Evolutionary conservation across 768 basidiomycete species (phyloP).

Genomic region (Russula lepida): DNA sequence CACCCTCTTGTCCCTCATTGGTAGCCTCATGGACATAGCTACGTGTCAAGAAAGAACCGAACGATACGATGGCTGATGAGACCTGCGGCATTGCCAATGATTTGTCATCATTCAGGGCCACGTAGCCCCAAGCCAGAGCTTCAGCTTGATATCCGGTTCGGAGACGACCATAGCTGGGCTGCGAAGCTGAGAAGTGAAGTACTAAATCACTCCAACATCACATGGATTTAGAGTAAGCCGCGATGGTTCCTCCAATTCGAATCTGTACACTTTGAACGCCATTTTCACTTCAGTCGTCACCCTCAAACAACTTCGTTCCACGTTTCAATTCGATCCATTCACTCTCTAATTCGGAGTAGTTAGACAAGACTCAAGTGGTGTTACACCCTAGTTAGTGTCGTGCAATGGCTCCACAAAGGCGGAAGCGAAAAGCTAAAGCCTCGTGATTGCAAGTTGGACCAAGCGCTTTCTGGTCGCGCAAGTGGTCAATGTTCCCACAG

Average conservation of each 20-base stretch:
- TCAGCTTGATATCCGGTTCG: too few species aligned
- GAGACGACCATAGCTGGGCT: not conserved
- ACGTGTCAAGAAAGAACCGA: not conserved
- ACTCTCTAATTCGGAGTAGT: not conserved
- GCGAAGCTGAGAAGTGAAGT: not conserved
- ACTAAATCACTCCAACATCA: not conserved
- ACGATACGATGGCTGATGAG: too few species aligned
- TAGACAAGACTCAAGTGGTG: constrained; percentile 4
- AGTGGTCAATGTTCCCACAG: not conserved
- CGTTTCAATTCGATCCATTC: not conserved
- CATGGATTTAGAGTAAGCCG: not conserved
- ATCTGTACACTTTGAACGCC: not conserved
- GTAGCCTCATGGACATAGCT: not conserved
- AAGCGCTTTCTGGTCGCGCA: not conserved
- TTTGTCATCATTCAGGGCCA: not conserved
- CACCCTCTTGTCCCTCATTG: not conserved
- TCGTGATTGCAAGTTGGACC: constrained; percentile 11
- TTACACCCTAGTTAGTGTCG: not conserved
- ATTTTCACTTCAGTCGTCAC: not conserved
- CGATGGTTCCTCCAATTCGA: not conserved
- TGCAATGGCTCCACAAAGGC: not conserved
- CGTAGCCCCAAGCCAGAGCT: too few species aligned
- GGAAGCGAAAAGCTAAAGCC: constrained; percentile 14
- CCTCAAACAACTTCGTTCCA: not conserved
- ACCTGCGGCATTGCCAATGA: too few species aligned